Evolutionary conservation across 495 filamentous ascomycete species (phyloP).

Genomic region (Hyphodiscus hymeniophilus): DNA sequence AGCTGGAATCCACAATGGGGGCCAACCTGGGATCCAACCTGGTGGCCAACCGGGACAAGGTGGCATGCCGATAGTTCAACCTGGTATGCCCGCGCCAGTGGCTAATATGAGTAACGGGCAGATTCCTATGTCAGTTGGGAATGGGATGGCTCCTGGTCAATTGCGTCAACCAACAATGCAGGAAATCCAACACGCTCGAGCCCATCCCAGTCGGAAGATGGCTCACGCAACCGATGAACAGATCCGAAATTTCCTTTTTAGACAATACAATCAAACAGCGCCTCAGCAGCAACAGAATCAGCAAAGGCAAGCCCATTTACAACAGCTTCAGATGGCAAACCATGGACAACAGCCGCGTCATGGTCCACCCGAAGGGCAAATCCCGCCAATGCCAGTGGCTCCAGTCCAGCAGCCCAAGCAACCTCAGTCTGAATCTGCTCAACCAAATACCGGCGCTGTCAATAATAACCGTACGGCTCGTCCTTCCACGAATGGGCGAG

Average conservation of each 20-base stretch:
- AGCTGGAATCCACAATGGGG: constrained; percentile 14
- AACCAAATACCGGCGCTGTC: not conserved
- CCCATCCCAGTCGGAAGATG: constrained; percentile 30
- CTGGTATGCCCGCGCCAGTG: constrained; percentile 21
- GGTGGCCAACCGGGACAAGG: constrained; percentile 32
- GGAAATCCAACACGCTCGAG: constrained; percentile 39
- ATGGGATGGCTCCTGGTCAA: constrained; percentile 21
- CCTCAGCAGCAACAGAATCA: constrained; percentile 33
- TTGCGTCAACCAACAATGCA: constrained; percentile 31
- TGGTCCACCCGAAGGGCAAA: not conserved
- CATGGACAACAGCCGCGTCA: not conserved
- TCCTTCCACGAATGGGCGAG: constrained; percentile 4
- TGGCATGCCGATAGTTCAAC: constrained; percentile 16
- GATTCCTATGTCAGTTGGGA: constrained; percentile 6
- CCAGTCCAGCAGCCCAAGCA: constrained; percentile 11
- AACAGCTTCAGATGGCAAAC: constrained; percentile 13
- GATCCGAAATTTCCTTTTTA: constrained; percentile 31
- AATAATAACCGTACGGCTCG: constrained; percentile 12
- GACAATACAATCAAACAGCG: constrained; percentile 21
- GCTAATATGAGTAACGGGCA: constrained; percentile 18
- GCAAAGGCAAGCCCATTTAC: constrained; percentile 19
- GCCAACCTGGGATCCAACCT: constrained; percentile 22
- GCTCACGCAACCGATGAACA: constrained; percentile 44
- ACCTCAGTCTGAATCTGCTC: constrained; percentile 4
- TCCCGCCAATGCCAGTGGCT: not conserved